phyloP scores from a whole-genome alignment of 1,284 basidiomycete species.

The Marasmius sp. region DNA sequence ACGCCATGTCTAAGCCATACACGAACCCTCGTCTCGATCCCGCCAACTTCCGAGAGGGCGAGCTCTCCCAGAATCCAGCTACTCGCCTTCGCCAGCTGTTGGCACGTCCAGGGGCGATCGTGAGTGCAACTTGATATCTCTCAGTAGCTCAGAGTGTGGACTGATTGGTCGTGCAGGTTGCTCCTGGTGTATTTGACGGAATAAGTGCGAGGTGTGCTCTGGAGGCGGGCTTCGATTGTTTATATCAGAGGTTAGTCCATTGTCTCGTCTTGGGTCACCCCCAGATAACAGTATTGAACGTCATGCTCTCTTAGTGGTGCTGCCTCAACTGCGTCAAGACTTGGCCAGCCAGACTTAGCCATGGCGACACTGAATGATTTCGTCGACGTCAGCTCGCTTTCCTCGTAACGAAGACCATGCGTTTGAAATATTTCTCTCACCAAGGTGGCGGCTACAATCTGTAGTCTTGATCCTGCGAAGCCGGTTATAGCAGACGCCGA shows the following conservation, averaged over 20 bases:
- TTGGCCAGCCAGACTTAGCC: conserved; percentile 56
- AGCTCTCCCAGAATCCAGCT: conserved; percentile 62
- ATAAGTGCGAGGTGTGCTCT: conserved; percentile 61
- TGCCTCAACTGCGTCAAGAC: conserved; percentile 53
- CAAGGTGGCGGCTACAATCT: conserved; percentile 40
- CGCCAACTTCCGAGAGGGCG: conserved; percentile 65
- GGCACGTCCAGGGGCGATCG: conserved; percentile 72
- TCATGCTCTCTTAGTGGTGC: conserved; percentile 37
- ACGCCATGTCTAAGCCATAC: conserved; percentile 27
- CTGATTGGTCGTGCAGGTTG: conserved; percentile 25
- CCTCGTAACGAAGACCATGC: conserved; percentile 9
- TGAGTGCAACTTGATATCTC: conserved; percentile 33
- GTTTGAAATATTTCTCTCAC: neutral
- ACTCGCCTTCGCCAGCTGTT: conserved; percentile 76
- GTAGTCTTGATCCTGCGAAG: conserved; percentile 30
- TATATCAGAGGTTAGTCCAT: conserved; percentile 49
- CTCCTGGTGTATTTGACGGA: conserved; percentile 63
- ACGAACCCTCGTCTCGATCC: conserved; percentile 64
- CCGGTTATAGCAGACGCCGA: conserved; percentile 50
- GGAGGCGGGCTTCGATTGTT: conserved; percentile 57
- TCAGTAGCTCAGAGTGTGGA: neutral
- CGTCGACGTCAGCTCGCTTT: conserved; percentile 26
- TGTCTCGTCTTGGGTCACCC: neutral
- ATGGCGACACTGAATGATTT: conserved; percentile 58
- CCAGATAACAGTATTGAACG: neutral